A percentile compares a stretch with the other conserved stretches of the same genome.
These are phyloP conservation scores for Cryptococcus wingfieldii DNA, from an alignment of 1,284 basidiomycete genomes.

Conservation along the genomic window DNA sequence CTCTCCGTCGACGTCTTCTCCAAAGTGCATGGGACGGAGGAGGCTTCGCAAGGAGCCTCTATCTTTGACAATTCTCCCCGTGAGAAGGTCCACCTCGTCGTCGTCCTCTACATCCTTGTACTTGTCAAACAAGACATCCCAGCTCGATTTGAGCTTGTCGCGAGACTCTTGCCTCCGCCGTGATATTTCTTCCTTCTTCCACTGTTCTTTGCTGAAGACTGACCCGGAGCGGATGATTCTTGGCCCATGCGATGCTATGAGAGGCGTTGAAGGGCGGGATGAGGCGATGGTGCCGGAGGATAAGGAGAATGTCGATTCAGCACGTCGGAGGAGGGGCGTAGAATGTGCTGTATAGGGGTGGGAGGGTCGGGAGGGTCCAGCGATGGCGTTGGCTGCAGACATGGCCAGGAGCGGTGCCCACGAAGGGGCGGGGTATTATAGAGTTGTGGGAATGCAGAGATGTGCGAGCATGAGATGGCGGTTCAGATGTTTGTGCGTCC, in stretches of 20 bases:
- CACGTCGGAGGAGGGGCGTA: neutral
- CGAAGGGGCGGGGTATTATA: no score
- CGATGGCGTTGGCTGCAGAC: neutral
- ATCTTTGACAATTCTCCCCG: slow-evolving; percentile 27
- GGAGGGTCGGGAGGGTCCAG: neutral
- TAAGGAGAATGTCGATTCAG: neutral
- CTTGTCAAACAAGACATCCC: slow-evolving; percentile 38
- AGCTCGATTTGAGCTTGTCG: slow-evolving; percentile 20
- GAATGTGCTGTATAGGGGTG: neutral
- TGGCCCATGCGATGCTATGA: slow-evolving; percentile 7
- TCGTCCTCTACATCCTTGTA: slow-evolving; percentile 45
- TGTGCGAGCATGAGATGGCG: no score
- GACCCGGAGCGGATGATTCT: slow-evolving; percentile 10
- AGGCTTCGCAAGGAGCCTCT: slow-evolving; percentile 26
- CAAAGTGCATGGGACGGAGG: slow-evolving; percentile 15
- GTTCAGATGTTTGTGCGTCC: no score
- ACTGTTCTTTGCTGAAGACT: slow-evolving; percentile 5
- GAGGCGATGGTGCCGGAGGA: neutral
- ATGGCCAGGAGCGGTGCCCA: neutral
- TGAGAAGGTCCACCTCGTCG: slow-evolving; percentile 45
- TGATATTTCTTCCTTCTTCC: slow-evolving; percentile 5
- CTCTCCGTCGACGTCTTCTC: slow-evolving; percentile 15
- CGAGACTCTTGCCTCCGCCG: slow-evolving; percentile 16
- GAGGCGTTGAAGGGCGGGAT: slow-evolving; percentile 5
- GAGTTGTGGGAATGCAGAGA: no score